Evolutionary conservation across 495 filamentous ascomycete genomes (phyloP), one percentile per base, ranked within the genome.

Genomic region (Daldinia bambusicola): DNA sequence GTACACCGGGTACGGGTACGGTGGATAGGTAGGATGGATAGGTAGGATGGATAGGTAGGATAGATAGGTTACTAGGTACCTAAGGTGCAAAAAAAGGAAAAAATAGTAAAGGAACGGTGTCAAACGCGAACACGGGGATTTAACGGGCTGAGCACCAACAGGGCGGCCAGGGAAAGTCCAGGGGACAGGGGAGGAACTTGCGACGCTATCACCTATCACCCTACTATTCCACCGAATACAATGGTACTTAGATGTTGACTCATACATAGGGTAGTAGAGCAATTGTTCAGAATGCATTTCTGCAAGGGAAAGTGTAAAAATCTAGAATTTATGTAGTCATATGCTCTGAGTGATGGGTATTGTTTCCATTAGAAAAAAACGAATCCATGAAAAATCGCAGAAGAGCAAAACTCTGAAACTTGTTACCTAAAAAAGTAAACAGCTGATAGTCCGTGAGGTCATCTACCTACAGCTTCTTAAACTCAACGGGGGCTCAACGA

Each of bases 401-500:
- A 45, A 34, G 18, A 53, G 37, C 32, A 14, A 59, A 67, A 64
- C 12, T 40, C n/a, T 50, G 26, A 51, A 55, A 63, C 26, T 26
- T 26, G 26, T 18, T 53, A 20, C 38, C 14, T 14, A 40, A 1
- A 51, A 51, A 2, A 1, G 16, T 9, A 26, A 26, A 60, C 69
- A 68, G 69, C 59, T 72, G 69, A 72, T 72, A 68, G 64, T 61
- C 55, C 48, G 4, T 32, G 55, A 72, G 64, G 64, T 68, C 69
- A 64, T 61, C 69, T 55, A 53, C 53, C 69, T 55, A 53, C 53
- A 67, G 52, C 6, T 55, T 53, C 45, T 14, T 50, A 41, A 56
- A 45, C 38, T 58, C 55, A 67, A 67, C 58, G 26, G n/a, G 18
- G 52, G 37, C 38, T 58, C 55, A 67, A 67, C 58, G 26, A 10